These are phyloP conservation scores for Dendrothele bispora DNA, from an alignment of 768 basidiomycete species.

Conservation along the genomic window DNA sequence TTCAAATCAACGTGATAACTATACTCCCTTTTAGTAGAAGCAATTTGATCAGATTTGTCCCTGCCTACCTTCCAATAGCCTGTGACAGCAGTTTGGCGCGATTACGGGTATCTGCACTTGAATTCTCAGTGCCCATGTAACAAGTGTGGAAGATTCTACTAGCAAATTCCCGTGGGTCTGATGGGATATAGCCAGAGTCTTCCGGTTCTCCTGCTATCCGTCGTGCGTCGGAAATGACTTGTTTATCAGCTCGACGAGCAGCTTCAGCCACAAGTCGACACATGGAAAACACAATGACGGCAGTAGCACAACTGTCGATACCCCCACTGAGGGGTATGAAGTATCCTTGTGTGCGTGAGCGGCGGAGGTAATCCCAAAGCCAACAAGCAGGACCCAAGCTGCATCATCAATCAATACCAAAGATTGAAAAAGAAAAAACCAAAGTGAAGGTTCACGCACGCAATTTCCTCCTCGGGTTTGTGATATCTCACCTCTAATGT, in stretches of 20 bases:
- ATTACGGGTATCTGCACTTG: slow-evolving; percentile 78
- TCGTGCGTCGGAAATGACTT: slow-evolving; percentile 89
- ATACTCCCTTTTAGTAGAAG: not conserved
- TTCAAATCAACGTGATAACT: slow-evolving; percentile 95
- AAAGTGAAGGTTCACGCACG: slow-evolving; percentile 54
- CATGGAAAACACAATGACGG: slow-evolving; percentile 96
- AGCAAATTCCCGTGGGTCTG: slow-evolving; percentile 85
- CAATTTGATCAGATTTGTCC: not conserved
- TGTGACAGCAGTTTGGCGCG: slow-evolving; percentile 85
- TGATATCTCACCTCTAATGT: slow-evolving; percentile 69
- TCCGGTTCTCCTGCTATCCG: slow-evolving; percentile 85
- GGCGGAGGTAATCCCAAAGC: slow-evolving; percentile 99
- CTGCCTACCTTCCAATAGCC: slow-evolving; percentile 86
- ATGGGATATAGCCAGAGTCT: slow-evolving; percentile 79
- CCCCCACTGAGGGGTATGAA: slow-evolving; percentile 97
- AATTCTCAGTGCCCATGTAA: slow-evolving; percentile 99
- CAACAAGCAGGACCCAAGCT: slow-evolving; percentile 98
- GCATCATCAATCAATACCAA: not conserved
- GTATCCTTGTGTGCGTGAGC: slow-evolving; percentile 92
- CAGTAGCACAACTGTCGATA: slow-evolving; percentile 96
- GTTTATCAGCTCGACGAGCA: slow-evolving; percentile 66
- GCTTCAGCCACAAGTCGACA: slow-evolving; percentile 87
- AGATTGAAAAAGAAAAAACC: not conserved
- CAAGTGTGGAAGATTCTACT: slow-evolving; percentile 92
- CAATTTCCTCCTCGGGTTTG: slow-evolving; percentile 93